Evolutionary conservation across 2,329 filamentous ascomycete species (phyloP).

Genomic region (Colletotrichum viniferum): DNA sequence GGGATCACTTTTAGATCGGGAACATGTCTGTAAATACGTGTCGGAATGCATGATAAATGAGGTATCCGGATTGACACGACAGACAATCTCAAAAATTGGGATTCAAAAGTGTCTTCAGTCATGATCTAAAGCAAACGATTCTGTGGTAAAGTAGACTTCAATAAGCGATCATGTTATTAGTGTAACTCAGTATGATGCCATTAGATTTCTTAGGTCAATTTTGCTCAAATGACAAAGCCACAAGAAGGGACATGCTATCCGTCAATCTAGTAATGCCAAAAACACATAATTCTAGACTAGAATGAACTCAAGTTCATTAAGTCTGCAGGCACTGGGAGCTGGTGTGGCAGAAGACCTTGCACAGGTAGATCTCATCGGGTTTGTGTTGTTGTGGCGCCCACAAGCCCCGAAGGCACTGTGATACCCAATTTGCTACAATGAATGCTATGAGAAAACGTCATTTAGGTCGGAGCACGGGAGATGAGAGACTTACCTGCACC

Average conservation of each 20-base stretch:
- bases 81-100: not conserved
- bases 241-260: fast-evolving
- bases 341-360: not conserved
- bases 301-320: fast-evolving
- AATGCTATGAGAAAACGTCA: not conserved
- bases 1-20: not conserved
- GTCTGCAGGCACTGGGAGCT: not conserved
- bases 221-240: not conserved
- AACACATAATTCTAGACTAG: not conserved
- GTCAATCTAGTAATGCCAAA: fast-evolving
- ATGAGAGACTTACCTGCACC: not conserved
- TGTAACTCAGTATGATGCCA: not conserved
- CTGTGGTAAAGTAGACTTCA: not conserved
- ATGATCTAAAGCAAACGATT: not conserved
- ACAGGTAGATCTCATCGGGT: not conserved
- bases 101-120: not conserved
- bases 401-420: not conserved
- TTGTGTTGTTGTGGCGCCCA: not conserved
- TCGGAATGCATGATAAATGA: not conserved
- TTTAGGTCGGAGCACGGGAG: not conserved
- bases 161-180: not conserved
- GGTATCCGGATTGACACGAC: not conserved
- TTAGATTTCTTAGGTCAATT: not conserved
- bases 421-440: not conserved
- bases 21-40: not conserved